These are phyloP conservation scores for Cystobasidiaceae sp. DNA, from an alignment of 1,284 basidiomycete genomes.

Conservation along the genomic window DNA sequence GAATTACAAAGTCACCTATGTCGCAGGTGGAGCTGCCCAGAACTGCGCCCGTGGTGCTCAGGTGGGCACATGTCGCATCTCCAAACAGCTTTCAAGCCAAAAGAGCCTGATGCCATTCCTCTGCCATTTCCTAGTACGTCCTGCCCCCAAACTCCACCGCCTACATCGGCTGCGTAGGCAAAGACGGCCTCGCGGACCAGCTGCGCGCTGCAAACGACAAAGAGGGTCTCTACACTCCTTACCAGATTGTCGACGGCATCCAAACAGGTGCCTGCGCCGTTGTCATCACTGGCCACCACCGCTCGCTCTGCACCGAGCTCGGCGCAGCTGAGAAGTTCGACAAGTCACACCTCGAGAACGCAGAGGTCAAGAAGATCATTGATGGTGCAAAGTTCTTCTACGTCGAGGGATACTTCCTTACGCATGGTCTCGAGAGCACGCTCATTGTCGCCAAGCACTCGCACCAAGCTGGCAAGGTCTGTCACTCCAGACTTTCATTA, in stretches of 20 bases:
- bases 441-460: constrained; percentile 75
- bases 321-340: constrained; percentile 86
- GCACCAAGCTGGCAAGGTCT: constrained; percentile 69
- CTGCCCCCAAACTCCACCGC: constrained; percentile 86
- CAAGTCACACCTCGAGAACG: constrained; percentile 69
- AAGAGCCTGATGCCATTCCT: constrained; percentile 1
- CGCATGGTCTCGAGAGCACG: constrained; percentile 75
- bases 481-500: not conserved
- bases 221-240: constrained; percentile 83
- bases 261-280: constrained; percentile 97
- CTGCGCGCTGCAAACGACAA: constrained; percentile 87
- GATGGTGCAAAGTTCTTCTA: constrained; percentile 82
- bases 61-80: constrained; percentile 55
- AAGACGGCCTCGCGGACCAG: constrained; percentile 84
- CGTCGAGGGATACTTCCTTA: constrained; percentile 96
- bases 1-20: constrained; percentile 75
- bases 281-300: constrained; percentile 80
- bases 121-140: constrained; percentile 62
- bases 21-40: constrained; percentile 95
- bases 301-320: constrained; percentile 85
- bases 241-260: constrained; percentile 77
- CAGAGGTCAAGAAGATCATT: constrained; percentile 69
- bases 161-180: constrained; percentile 90
- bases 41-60: constrained; percentile 94
- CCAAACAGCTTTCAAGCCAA: not conserved